A percentile compares a stretch with the other conserved stretches of the same genome.
These are phyloP conservation scores for Durotheca rogersii DNA, from an alignment of 495 filamentous ascomycete species.

Conservation along the genomic window DNA sequence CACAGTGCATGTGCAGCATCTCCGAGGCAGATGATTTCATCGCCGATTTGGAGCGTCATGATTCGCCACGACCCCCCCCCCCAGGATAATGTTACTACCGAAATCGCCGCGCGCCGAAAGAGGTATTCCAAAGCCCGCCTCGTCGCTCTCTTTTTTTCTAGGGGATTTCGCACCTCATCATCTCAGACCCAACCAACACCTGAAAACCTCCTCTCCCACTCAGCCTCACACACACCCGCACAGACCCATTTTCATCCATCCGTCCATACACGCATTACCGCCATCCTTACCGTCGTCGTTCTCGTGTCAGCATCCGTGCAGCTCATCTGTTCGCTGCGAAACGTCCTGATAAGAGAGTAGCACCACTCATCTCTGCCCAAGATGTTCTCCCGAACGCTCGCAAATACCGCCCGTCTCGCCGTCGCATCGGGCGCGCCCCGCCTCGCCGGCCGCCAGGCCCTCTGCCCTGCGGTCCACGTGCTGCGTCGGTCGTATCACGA, in stretches of 20 bases:
- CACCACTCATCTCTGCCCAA: too few relatives aligned
- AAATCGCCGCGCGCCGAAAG: constrained; percentile 33
- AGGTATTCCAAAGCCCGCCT: constrained; percentile 31
- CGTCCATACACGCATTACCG: not conserved
- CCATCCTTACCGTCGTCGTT: too few relatives aligned
- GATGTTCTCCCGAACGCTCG: constrained; percentile 35
- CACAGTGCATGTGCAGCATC: constrained; percentile 25
- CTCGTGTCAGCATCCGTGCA: too few relatives aligned
- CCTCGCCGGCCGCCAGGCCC: constrained; percentile 40
- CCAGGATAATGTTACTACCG: constrained; percentile 32
- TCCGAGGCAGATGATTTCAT: constrained; percentile 37
- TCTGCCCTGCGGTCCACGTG: constrained; percentile 41
- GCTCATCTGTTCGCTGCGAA: too few relatives aligned
- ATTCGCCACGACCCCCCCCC: constrained; percentile 33
- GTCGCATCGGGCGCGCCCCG: constrained; percentile 31
- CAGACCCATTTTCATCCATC: not conserved
- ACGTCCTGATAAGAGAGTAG: too few relatives aligned
- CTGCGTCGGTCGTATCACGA: constrained; percentile 54
- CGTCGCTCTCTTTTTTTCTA: constrained; percentile 21
- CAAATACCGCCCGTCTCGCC: constrained; percentile 33
- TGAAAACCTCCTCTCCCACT: constrained; percentile 6
- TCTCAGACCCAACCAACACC: constrained; percentile 23
- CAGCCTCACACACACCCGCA: constrained; percentile 6
- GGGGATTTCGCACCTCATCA: constrained; percentile 9
- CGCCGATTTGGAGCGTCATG: constrained; percentile 16